These are phyloP conservation scores for Volvox carteri DNA, from an alignment of 163 green algal species.

Conservation along the genomic window DNA sequence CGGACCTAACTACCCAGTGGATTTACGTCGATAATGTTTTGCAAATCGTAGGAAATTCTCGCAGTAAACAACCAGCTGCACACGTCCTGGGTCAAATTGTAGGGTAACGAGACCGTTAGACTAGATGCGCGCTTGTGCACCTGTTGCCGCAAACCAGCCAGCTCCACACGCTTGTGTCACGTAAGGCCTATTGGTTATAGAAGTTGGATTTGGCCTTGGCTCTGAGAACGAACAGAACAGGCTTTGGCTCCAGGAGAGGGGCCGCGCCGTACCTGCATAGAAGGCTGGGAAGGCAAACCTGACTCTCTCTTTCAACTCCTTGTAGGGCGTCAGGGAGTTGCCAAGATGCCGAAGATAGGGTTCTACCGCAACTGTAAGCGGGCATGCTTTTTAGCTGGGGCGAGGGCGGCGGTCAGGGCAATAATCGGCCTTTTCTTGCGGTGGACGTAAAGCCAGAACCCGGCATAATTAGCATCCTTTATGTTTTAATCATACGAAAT, in stretches of 20 bases:
- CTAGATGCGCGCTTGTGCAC: background rate
- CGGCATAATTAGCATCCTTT: background rate
- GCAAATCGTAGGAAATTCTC: no score
- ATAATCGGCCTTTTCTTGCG: background rate
- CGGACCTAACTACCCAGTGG: no score
- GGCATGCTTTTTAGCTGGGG: background rate
- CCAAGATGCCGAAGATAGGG: slow-evolving; percentile 74
- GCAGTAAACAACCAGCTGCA: no score
- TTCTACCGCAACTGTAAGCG: slow-evolving; percentile 73
- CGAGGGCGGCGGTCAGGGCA: slow-evolving; percentile 17
- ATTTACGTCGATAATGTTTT: no score
- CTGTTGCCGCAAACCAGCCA: background rate
- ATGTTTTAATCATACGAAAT: background rate
- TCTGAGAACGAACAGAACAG: background rate
- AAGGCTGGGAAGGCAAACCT: background rate
- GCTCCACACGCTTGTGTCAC: background rate
- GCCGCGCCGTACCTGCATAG: slow-evolving; percentile 16
- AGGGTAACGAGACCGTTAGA: slow-evolving; percentile 5
- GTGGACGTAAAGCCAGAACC: background rate
- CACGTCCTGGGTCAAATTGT: background rate
- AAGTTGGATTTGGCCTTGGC: background rate
- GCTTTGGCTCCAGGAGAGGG: background rate
- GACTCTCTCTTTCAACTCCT: slow-evolving; percentile 49
- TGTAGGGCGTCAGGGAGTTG: slow-evolving; percentile 13
- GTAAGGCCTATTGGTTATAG: background rate